phyloP scores from a whole-genome alignment of 495 filamentous ascomycete genomes.

The Tuber calosporum region DNA sequence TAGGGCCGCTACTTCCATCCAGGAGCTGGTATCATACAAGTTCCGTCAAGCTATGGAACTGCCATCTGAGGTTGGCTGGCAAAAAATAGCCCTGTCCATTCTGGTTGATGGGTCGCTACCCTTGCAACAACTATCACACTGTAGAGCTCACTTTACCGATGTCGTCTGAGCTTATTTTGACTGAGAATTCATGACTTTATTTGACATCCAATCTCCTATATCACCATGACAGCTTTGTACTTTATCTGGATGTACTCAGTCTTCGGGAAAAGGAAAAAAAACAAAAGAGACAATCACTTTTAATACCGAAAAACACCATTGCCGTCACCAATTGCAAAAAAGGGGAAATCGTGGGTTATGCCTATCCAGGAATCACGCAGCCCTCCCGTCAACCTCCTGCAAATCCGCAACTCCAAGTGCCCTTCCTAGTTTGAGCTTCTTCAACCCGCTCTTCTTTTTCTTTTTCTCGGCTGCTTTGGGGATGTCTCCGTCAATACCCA shows the following conservation, averaged over 20 bases:
- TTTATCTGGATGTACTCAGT: neutral
- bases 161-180: neutral
- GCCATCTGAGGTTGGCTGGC: too few relatives aligned
- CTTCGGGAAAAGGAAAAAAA: neutral
- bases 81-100: too few relatives aligned
- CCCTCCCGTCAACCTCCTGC: constrained; percentile 68
- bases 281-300: neutral
- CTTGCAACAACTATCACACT: neutral
- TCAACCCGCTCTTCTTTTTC: constrained; percentile 41
- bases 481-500: constrained; percentile 52
- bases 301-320: constrained; percentile 7
- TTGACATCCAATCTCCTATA: neutral
- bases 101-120: too few relatives aligned
- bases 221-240: neutral
- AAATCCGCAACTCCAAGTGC: constrained; percentile 74
- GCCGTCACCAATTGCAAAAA: neutral
- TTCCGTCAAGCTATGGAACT: too few relatives aligned
- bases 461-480: constrained; percentile 45
- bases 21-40: too few relatives aligned
- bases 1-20: too few relatives aligned
- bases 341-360: constrained; percentile 26
- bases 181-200: neutral
- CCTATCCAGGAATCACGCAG: constrained; percentile 31
- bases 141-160: neutral
- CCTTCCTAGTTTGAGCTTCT: constrained; percentile 73